Base-by-base conservation (phyloP, 768 basidiomycete genomes). In the Crassisporium funariophilum region DNA sequence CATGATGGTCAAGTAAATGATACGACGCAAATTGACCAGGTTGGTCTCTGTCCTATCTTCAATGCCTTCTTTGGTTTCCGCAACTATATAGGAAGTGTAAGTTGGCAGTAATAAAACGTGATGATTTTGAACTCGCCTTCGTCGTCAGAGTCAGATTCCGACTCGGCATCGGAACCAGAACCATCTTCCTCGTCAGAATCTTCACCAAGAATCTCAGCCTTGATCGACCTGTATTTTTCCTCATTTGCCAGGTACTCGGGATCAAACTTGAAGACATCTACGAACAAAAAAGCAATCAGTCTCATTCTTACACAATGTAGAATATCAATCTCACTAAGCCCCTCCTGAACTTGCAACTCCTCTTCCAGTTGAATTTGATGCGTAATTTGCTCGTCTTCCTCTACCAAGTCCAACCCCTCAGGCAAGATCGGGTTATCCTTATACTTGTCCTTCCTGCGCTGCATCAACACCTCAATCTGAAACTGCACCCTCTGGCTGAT, bases 401-500 rank as follows among this genome's bases (percentile, higher is more conserved):
- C 94, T 1, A 99, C 97, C 23, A 99, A 71, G 63, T 99, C 97
- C 61, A 99, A 65, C 0, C 95, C 97, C 60, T 98, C 97, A 2
- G 91, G 86, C 31, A 98, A 65, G 53, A 93, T 83, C 13, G 95
- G 95, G 65, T 99, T 98, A 62, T 98, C 97, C 77, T 98, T 98
- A 77, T 91, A 98, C 69, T 93, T 95, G 75, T 99, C 97, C 74
- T 97, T 98, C 56, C 97, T 79, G 6, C 97, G 91, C 69, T 98
- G 97, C 91, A 99, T 98, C 37, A 98, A 77, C 3, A 98, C 97
- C 70, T 98, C 97, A 56, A 99, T 92, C 97, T 98, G 98, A 70
- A 98, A 99, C 63, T 98, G 97, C 21, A 95, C 91, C 56, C 97
- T 84, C 57, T 98, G 94, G 60, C 91, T 94, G 66, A 99, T 95